Conservation (phyloP, 2,329 filamentous ascomycete genomes). For the Canariomyces notabilis region DNA sequence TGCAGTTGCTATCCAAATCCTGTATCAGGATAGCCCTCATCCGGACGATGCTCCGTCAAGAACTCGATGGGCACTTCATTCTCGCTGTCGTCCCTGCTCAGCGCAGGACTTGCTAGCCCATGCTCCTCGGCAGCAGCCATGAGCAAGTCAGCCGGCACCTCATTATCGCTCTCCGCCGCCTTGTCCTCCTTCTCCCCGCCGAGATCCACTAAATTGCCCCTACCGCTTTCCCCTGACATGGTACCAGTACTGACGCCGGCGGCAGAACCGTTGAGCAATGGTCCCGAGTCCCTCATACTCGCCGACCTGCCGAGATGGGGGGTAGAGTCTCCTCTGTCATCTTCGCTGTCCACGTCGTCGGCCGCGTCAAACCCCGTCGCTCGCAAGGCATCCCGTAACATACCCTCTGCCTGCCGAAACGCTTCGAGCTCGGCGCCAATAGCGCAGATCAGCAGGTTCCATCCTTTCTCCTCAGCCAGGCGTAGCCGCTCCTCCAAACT, state of each 20-base stretch:
- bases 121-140: conserved; percentile 35
- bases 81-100: conserved; percentile 30
- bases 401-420: conserved; percentile 30
- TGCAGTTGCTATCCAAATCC: neutral
- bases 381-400: conserved; percentile 30
- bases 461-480: conserved; percentile 55
- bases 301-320: conserved; percentile 21
- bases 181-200: conserved; percentile 23
- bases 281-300: conserved; percentile 5
- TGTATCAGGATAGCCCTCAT: neutral
- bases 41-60: conserved; percentile 38
- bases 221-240: conserved; percentile 2
- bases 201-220: conserved; percentile 32
- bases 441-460: conserved; percentile 71
- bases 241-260: neutral
- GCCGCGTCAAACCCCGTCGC: conserved; percentile 27
- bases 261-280: conserved; percentile 1
- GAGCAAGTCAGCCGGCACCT: conserved; percentile 49
- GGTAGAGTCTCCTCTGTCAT: conserved; percentile 13
- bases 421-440: conserved; percentile 57
- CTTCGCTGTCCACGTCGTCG: conserved; percentile 14
- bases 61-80: conserved; percentile 50
- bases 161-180: conserved; percentile 34
- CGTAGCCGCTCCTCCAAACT: conserved; percentile 51
- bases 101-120: neutral